Conservation (phyloP, 306 rosid species). For the Prunus mira region DNA sequence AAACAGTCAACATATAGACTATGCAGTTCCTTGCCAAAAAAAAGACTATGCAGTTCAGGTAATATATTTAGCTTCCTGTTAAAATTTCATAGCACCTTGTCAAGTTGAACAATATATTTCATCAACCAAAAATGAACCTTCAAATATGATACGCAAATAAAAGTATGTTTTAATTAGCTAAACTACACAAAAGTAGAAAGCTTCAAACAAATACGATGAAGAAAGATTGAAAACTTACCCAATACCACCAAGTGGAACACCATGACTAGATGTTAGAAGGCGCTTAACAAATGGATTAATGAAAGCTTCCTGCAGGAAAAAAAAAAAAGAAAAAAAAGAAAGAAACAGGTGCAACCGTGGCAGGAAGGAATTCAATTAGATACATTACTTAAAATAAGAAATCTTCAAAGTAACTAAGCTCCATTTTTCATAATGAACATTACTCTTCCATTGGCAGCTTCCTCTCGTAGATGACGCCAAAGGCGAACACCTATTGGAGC, state of each 20-base stretch:
- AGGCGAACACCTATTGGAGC: slow-evolving; percentile 80
- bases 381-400: slow-evolving; percentile 19
- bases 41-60: not conserved
- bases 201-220: not conserved
- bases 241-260: slow-evolving; percentile 86
- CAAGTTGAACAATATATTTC: not conserved
- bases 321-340: not conserved
- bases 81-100: not conserved
- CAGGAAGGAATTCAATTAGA: slow-evolving; percentile 14
- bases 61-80: not conserved
- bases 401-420: slow-evolving; percentile 18
- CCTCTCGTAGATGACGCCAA: slow-evolving; percentile 59
- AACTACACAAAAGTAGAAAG: not conserved
- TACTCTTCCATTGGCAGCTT: slow-evolving; percentile 76
- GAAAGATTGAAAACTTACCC: slow-evolving; percentile 53
- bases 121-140: not conserved
- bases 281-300: slow-evolving; percentile 72
- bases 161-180: not conserved
- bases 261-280: slow-evolving; percentile 56
- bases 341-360: slow-evolving; percentile 11
- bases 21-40: too few species aligned
- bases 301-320: slow-evolving; percentile 37
- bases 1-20: not conserved
- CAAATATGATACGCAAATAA: not conserved
- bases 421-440: slow-evolving; percentile 10